Percentiles rank a stretch among this genome's conserved stretches.
Conservation (phyloP, 1,284 basidiomycete genomes). For the Naganishia sp. region DNA sequence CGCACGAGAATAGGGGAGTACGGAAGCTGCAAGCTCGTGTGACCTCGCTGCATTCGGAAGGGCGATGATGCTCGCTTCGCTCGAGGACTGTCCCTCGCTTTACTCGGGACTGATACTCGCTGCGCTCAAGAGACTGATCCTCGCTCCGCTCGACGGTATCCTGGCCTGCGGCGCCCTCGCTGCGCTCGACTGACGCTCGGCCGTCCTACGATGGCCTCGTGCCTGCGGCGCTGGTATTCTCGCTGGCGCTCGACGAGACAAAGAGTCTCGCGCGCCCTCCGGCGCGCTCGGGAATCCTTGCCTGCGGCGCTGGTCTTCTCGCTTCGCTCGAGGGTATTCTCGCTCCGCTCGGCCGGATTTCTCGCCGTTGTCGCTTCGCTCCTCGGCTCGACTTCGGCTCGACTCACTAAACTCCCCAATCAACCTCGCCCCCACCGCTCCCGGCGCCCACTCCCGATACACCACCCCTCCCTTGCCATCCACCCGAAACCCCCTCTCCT, state of each 20-base stretch:
- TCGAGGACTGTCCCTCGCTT: neutral
- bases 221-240: too few species aligned
- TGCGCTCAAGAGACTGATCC: neutral
- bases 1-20: neutral
- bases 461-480: constrained; percentile 67
- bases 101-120: neutral
- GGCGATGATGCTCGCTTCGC: neutral
- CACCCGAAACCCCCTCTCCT: constrained; percentile 80
- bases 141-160: constrained; percentile 1
- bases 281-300: neutral
- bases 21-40: neutral
- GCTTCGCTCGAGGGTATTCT: constrained; percentile 26
- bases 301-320: neutral
- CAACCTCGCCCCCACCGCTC: constrained; percentile 75
- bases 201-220: too few species aligned
- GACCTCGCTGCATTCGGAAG: neutral
- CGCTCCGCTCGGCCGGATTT: constrained; percentile 23
- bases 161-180: neutral
- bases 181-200: neutral
- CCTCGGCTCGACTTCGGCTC: constrained; percentile 51
- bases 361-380: constrained; percentile 19
- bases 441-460: constrained; percentile 96
- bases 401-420: constrained; percentile 95
- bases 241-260: neutral
- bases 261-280: neutral